Conservation (phyloP, 768 basidiomycete genomes). For the Pisolithus sp. region DNA sequence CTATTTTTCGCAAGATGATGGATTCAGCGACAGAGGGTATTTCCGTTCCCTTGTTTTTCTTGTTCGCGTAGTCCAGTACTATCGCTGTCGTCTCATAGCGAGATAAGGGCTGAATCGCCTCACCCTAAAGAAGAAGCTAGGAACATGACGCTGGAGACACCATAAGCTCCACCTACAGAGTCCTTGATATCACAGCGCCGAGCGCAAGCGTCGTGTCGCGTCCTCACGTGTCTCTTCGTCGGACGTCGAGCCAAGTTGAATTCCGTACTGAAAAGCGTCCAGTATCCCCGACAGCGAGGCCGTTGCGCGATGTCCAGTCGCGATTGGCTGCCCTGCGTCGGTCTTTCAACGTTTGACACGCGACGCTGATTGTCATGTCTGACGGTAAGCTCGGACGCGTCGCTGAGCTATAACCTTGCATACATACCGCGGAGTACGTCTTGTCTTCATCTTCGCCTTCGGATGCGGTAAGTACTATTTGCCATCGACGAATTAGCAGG, state of each 20-base stretch:
- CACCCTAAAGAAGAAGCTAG: constrained; percentile 22
- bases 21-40: constrained; percentile 24
- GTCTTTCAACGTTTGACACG: constrained; percentile 24
- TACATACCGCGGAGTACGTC: constrained; percentile 16
- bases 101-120: constrained; percentile 35
- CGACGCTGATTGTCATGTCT: not conserved
- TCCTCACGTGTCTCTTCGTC: constrained; percentile 1
- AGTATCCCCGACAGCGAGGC: constrained; percentile 13
- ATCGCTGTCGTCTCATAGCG: constrained; percentile 36
- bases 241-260: not conserved
- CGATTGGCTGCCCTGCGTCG: constrained; percentile 11
- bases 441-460: constrained; percentile 19
- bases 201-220: constrained; percentile 20
- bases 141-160: not conserved
- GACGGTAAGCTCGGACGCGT: not conserved
- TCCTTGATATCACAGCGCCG: constrained; percentile 8
- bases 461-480: constrained; percentile 1
- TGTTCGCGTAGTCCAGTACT: constrained; percentile 19
- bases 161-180: constrained; percentile 9
- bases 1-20: constrained; percentile 40
- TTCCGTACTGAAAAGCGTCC: constrained; percentile 13
- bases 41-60: constrained; percentile 5
- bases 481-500: too few species aligned
- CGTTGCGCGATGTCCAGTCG: constrained; percentile 6
- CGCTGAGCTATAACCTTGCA: not conserved